Base-by-base conservation (phyloP, 179 eudicot species). In the Vitellaria paradoxa region DNA sequence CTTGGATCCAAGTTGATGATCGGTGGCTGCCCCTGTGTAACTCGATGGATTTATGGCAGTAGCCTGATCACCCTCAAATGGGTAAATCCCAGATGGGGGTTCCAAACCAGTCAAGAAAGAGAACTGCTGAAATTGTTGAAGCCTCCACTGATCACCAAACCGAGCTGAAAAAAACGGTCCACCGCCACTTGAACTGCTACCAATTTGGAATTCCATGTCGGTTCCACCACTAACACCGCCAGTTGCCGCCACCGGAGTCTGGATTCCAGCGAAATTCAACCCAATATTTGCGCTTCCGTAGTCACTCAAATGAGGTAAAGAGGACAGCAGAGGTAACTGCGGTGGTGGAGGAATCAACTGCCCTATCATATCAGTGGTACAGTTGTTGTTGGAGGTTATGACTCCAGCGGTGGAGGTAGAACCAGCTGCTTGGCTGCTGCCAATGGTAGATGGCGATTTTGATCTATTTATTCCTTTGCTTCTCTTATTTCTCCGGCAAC, bases 401-500 rank as follows among this genome's bases (percentile, higher is more conserved):
- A 30, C 37, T 2, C 2, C 67, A 67, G 61, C 56, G 26, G 78
- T 56, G 63, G 84, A 73, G 53, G 53, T 74, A 7, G 72, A 17
- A 0, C 11, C 55, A 50, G 55, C 55, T 8, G 55, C 55, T 8
- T 8, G 12, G 55, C 55, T 50, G 11, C 11, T 9, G 50, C 73
- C 62, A 2, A 74, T 68, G 12, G 74, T 67, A 47, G 70, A 15
- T 12, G 78, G 72, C 0, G 85, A 82, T 46, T 82, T 82, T 20
- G 85, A 82, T 63, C 68, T 78, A 67, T 30, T 30, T 1, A 66
- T 65, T 60, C 57, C 52, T 30, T 70, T 81, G 66, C 80, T 84
- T 68, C 74, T 73, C 76, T 85, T 85, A 82, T 83, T 86, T 13
- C 85, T 73, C 66, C 88, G 76, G 73, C 82, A 85, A 7, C 88